Conservation (phyloP, 495 filamentous ascomycete genomes). For the Neurospora sp. region DNA sequence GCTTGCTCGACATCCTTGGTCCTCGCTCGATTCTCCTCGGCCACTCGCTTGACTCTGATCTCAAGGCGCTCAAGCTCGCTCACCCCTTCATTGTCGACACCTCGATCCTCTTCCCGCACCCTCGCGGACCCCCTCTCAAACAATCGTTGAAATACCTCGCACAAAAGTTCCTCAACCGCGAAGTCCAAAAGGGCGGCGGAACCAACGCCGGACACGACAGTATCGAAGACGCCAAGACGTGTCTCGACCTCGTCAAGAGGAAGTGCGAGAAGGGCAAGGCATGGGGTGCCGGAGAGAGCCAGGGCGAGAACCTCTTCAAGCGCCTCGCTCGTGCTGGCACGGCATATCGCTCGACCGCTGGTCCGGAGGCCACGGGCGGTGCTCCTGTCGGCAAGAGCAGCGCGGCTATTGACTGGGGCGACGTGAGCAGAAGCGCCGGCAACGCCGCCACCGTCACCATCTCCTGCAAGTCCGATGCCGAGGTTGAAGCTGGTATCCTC, state of each 20-base stretch:
- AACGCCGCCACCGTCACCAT: constrained; percentile 61
- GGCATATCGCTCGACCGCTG: constrained; percentile 42
- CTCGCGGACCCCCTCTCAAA: constrained; percentile 35
- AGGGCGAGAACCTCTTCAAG: constrained; percentile 78
- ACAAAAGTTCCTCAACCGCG: constrained; percentile 66
- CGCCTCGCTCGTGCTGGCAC: constrained; percentile 53
- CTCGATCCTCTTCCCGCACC: constrained; percentile 63
- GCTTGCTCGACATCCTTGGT: constrained; percentile 61
- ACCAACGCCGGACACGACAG: constrained; percentile 66
- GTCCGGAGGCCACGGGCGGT: constrained; percentile 35
- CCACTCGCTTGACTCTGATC: constrained; percentile 85
- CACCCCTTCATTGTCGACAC: constrained; percentile 94
- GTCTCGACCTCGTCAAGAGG: constrained; percentile 83
- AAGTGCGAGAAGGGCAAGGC: constrained; percentile 85
- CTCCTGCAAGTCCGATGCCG: constrained; percentile 63
- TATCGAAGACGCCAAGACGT: constrained; percentile 82
- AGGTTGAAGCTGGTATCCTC: constrained; percentile 60
- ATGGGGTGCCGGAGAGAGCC: constrained; percentile 69
- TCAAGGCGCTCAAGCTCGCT: constrained; percentile 70
- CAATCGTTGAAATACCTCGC: constrained; percentile 81
- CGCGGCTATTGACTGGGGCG: constrained; percentile 84
- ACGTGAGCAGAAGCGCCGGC: constrained; percentile 63
- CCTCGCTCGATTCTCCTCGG: constrained; percentile 75
- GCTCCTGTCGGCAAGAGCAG: constrained; percentile 51
- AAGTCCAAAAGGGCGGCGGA: constrained; percentile 69